phyloP scores from a whole-genome alignment of 192 early-diverging fungal genomes.

The Kickxella alabastrina region DNA sequence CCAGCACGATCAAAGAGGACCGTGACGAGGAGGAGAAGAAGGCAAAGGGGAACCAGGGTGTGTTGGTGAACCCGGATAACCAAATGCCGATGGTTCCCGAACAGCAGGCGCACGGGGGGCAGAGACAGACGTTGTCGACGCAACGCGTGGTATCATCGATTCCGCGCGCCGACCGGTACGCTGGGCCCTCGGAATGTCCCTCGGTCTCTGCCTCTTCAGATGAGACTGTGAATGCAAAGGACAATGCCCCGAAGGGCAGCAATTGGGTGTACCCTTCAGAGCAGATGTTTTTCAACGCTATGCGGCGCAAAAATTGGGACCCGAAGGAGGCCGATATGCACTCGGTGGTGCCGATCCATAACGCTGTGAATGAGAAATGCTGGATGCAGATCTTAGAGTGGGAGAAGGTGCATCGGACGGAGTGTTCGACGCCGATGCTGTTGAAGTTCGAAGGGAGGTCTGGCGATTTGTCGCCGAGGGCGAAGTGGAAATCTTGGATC shows the following conservation, averaged over 20 bases:
- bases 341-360: conserved; percentile 90
- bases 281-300: conserved; percentile 95
- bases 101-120: conserved; percentile 41
- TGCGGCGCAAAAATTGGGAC: conserved; percentile 88
- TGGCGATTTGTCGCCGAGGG: conserved; percentile 32
- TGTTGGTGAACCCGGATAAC: conserved; percentile 55
- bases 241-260: conserved; percentile 10
- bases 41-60: conserved; percentile 9
- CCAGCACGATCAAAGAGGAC: too few species aligned
- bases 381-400: conserved; percentile 85
- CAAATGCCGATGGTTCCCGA: conserved; percentile 61
- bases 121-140: conserved; percentile 52
- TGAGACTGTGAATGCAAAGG: too few species aligned
- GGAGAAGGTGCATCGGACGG: conserved; percentile 55
- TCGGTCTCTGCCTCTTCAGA: conserved; percentile 13
- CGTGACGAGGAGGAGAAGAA: too few species aligned
- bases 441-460: conserved; percentile 46
- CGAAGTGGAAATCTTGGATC: conserved; percentile 30
- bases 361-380: conserved; percentile 87
- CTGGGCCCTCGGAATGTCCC: conserved; percentile 34
- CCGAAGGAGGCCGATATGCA: conserved; percentile 79
- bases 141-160: conserved; percentile 74
- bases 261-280: conserved; percentile 90
- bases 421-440: conserved; percentile 37
- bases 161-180: conserved; percentile 60